A percentile compares a stretch with the other conserved stretches of the same genome.
These are phyloP conservation scores for Candida sanyiensis DNA, from an alignment of 805 yeast species.

Conservation along the genomic window DNA sequence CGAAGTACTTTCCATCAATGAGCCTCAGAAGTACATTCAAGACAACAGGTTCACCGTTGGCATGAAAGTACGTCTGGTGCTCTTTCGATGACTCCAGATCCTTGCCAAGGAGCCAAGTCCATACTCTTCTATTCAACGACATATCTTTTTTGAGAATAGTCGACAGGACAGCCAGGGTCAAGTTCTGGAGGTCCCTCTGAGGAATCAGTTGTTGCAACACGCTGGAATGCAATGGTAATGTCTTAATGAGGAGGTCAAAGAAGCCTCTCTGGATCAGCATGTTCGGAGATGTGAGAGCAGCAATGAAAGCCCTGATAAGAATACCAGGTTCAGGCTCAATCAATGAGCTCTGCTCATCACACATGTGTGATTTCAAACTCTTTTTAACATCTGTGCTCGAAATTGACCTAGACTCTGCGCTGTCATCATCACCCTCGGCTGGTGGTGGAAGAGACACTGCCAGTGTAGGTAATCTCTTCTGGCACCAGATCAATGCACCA, in stretches of 20 bases:
- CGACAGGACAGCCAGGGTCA: slow-evolving; percentile 57
- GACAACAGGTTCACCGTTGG: slow-evolving; percentile 47
- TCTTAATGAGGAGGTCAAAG: slow-evolving; percentile 69
- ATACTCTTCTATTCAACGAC: slow-evolving; percentile 88
- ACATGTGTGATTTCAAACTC: slow-evolving; percentile 24
- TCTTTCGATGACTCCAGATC: slow-evolving; percentile 29
- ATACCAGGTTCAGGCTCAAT: slow-evolving; percentile 76
- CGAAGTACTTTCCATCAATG: slow-evolving; percentile 30
- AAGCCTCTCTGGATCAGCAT: slow-evolving; percentile 82
- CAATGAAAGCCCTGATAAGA: slow-evolving; percentile 64
- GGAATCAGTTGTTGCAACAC: slow-evolving; percentile 45
- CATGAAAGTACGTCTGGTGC: slow-evolving; percentile 45
- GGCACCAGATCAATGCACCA: slow-evolving; percentile 80
- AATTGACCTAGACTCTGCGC: not conserved
- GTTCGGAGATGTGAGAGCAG: slow-evolving; percentile 61
- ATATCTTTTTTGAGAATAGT: slow-evolving; percentile 80
- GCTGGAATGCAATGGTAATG: slow-evolving; percentile 58
- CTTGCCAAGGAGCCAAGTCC: slow-evolving; percentile 92
- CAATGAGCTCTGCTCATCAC: slow-evolving; percentile 53
- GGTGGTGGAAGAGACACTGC: not conserved
- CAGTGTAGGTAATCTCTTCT: slow-evolving; percentile 49
- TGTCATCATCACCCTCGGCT: not conserved
- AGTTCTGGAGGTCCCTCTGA: slow-evolving; percentile 46
- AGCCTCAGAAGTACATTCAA: slow-evolving; percentile 47
- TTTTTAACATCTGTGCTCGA: slow-evolving; percentile 22